A percentile compares a stretch with the other conserved stretches of the same genome.
These are phyloP conservation scores for Xanthoconium purpureum DNA, from an alignment of 768 basidiomycete species.

Conservation along the genomic window DNA sequence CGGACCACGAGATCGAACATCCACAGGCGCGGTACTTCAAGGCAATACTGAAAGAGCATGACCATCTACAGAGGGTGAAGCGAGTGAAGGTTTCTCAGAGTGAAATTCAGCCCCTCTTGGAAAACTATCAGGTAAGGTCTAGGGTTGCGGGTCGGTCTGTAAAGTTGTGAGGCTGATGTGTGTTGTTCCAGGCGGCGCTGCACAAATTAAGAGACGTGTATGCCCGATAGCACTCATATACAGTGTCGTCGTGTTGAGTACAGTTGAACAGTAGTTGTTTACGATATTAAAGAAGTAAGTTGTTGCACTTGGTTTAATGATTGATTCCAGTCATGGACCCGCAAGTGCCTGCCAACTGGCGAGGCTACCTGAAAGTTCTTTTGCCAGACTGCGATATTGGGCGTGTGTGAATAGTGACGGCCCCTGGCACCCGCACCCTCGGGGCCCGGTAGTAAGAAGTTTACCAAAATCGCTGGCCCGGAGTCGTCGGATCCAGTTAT, in stretches of 20 bases:
- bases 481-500: too few species aligned
- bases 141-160: not conserved
- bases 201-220: constrained; percentile 27
- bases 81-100: constrained; percentile 61
- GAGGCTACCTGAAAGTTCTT: too few species aligned
- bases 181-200: constrained; percentile 27
- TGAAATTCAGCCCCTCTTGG: constrained; percentile 52
- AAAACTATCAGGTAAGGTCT: constrained; percentile 63
- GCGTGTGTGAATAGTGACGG: too few species aligned
- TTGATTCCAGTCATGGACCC: too few species aligned
- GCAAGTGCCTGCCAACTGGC: too few species aligned
- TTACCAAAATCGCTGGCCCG: too few species aligned
- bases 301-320: too few species aligned
- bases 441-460: too few species aligned
- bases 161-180: constrained; percentile 2
- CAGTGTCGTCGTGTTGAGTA: not conserved
- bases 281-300: too few species aligned
- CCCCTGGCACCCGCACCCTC: too few species aligned
- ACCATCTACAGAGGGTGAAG: constrained; percentile 67
- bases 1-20: not conserved
- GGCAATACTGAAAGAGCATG: constrained; percentile 67
- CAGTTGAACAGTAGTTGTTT: too few species aligned
- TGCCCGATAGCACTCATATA: constrained; percentile 11
- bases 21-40: constrained; percentile 85
- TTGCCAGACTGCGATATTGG: too few species aligned